phyloP scores from a whole-genome alignment of 2,329 filamentous ascomycete species.

The Fusarium sacchari region DNA sequence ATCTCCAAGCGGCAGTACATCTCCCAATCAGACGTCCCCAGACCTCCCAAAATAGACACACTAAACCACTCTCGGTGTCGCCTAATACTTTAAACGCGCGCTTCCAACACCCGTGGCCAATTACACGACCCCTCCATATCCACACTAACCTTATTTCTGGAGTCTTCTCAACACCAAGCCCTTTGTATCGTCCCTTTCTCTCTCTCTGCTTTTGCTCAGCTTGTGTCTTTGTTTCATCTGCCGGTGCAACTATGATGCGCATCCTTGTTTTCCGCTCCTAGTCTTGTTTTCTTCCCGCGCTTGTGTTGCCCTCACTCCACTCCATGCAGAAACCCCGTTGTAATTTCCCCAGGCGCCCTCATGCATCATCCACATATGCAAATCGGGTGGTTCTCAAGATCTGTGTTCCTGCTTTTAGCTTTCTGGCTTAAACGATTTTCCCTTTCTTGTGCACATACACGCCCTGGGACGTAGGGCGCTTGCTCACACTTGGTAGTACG shows the following conservation, averaged over 20 bases:
- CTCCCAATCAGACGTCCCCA: conserved; percentile 21
- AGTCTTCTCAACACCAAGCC: conserved; percentile 32
- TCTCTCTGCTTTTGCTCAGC: background rate
- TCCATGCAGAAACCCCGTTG: conserved; percentile 41
- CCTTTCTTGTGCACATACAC: background rate
- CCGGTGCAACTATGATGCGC: conserved; percentile 35
- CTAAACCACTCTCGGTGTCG: conserved; percentile 33
- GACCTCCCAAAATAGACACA: conserved; percentile 37
- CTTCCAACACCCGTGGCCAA: conserved; percentile 33
- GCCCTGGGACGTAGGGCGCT: conserved; percentile 27
- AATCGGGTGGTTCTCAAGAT: conserved; percentile 41
- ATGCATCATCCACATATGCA: conserved; percentile 26
- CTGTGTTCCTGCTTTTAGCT: conserved; percentile 1
- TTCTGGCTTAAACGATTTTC: background rate
- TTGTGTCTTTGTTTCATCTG: conserved; percentile 11
- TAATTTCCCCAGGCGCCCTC: conserved; percentile 40
- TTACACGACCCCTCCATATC: conserved; percentile 12
- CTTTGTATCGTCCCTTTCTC: background rate
- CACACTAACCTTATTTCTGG: conserved; percentile 18
- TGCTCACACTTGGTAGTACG: conserved; percentile 38
- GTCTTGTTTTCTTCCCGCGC: conserved; percentile 18
- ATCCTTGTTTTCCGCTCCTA: conserved; percentile 26
- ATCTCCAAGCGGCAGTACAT: conserved; percentile 15
- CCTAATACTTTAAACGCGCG: conserved; percentile 43
- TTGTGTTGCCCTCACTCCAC: conserved; percentile 29